Base-by-base conservation (phyloP, 2,329 filamentous ascomycete species). In the Alternaria solani region DNA sequence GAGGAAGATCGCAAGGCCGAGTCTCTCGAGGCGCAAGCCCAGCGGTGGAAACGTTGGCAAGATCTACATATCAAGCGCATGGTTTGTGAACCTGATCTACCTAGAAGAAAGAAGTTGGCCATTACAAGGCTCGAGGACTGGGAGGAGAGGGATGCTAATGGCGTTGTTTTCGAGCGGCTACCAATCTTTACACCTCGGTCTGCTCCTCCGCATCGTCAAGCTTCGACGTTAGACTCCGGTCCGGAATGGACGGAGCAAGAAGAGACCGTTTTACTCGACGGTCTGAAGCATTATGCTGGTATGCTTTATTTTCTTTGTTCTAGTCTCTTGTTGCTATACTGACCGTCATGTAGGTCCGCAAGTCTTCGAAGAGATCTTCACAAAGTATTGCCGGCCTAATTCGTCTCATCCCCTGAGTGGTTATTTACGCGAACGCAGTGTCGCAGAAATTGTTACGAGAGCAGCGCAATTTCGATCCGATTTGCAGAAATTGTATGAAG, bases 111-210 rank as follows among this genome's bases (percentile, higher is more conserved):
- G 12, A 51, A 47, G 25, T 49, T 72, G 5, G 44, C 54, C 6
- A 65, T 68, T 7, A 49, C 56, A 5, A 62, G 61, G 8, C 51
- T 67, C n/a, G 57, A 65, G 4, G 61, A 69, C 20, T 1, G 61
- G 4, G 68, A 65, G 4, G 75, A 78, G 18, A 59, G 65, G 25
- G 81, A 83, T 49, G 73, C 77, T 0, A 79, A 81, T 53, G 81
- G 81, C 6, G 30, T 72, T 0, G 55, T 55, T 0, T 81, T 82
- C 49, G 75, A 79, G 51, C 78, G 81, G 5, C 43, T 80, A 1
- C 64, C 76, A 2, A 56, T 78, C 5, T 80, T 83, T 61, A 73
- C 69, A 5, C 44, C 74, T 14, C 76, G 77, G n/a, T 72, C 67
- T 3, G 65, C 65, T 39, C 72, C 62, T 7, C 67, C 63, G 2